These are phyloP conservation scores for Yamadazyma insecticola DNA, from an alignment of 805 yeast genomes.

Conservation along the genomic window DNA sequence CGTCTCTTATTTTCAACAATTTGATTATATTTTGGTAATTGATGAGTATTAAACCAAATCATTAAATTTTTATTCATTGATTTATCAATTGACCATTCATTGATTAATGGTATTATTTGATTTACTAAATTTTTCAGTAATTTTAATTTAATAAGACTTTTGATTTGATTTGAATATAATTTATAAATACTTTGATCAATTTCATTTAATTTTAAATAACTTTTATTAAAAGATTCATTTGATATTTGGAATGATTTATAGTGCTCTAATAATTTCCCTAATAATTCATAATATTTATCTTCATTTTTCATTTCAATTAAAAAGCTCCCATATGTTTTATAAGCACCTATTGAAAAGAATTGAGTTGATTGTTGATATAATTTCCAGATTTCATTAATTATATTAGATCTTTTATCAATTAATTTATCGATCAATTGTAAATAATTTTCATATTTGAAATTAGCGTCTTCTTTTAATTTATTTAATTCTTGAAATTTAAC, in stretches of 20 bases:
- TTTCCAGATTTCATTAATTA: constrained; percentile 31
- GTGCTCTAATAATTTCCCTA: constrained; percentile 12
- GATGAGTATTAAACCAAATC: constrained; percentile 18
- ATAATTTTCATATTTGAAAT: constrained; percentile 37
- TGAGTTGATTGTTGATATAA: constrained; percentile 21
- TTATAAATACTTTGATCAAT: constrained; percentile 11
- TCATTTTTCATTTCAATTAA: constrained; percentile 20
- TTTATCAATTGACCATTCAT: constrained; percentile 33
- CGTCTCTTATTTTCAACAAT: too few relatives aligned
- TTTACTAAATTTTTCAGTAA: constrained; percentile 23
- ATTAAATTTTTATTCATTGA: constrained; percentile 21
- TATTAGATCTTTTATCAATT: constrained; percentile 19
- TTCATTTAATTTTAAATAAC: constrained; percentile 5
- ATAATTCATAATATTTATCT: constrained; percentile 15
- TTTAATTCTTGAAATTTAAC: constrained; percentile 22
- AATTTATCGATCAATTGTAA: constrained; percentile 21
- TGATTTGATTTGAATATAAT: constrained; percentile 18
- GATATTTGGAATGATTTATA: constrained; percentile 11
- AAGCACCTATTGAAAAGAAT: constrained; percentile 19
- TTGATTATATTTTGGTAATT: constrained; percentile 16
- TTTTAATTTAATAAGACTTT: constrained; percentile 21
- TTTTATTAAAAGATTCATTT: constrained; percentile 15
- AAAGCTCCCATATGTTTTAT: constrained; percentile 18
- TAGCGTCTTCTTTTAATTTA: constrained; percentile 24
- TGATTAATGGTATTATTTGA: constrained; percentile 23